Evolutionary conservation across 352 stramenopile species (phyloP), one percentile per base, ranked within the genome.

Genomic region (Phytopythium helicoides): DNA sequence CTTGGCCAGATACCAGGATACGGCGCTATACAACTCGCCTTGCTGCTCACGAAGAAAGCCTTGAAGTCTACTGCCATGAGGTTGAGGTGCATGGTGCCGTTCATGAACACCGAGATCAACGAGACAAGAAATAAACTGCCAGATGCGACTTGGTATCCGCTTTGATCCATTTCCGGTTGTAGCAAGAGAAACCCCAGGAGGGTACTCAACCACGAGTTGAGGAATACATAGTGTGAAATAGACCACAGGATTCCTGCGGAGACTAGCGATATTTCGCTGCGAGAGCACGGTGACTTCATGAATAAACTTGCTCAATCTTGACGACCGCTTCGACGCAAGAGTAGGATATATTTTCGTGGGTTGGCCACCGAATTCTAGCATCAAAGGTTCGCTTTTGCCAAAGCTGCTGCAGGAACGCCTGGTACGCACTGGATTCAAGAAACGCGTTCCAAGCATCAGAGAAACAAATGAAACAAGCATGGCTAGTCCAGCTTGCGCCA

Each of bases 341-440:
- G n/a, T n/a, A n/a, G n/a, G n/a, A n/a, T n/a, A n/a, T 37, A 77
- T 61, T 9, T 50, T 62, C 22, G 76, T 58, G 9, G 66, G 66
- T 35, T 26, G 40, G 33, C 5, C n/a, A 47, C 18, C 21, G 40
- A 9, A 0, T 23, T 22, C 19, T 21, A n/a, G n/a, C n/a, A n/a
- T n/a, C n/a, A n/a, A n/a, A n/a, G n/a, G n/a, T 33, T 9, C 5
- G 10, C 9, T 35, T 9, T 6, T 14, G 22, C 7, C 19, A 16
- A 0, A 47, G 40, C 21, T 6, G 26, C 11, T 6, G 8, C n/a
- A n/a, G n/a, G n/a, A n/a, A n/a, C n/a, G n/a, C n/a, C 40, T 47
- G 15, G 40, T 34, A 47, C 6, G 40, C 23, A 8, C 18, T n/a
- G 11, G 40, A 47, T 8, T 18, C 11, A 11, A 19, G 40, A 21